Base-by-base conservation (phyloP, 176 grass and related monocot genomes). In the Zizania latifolia region DNA sequence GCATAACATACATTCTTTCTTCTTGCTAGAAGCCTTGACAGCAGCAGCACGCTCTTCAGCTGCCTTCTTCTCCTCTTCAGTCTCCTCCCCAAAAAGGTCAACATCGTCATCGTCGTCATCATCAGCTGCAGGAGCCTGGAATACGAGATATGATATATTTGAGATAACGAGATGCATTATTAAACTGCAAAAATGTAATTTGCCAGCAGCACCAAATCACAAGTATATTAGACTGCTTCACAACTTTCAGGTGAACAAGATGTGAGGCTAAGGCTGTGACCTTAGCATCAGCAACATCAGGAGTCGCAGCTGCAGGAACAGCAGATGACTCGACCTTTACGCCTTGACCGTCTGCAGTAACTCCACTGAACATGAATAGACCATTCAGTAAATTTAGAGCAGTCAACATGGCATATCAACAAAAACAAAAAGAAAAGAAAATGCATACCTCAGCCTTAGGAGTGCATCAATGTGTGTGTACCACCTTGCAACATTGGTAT, bases 31-130 rank as follows among this genome's bases (percentile, higher is more conserved):
- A 38, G 93, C 84, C 88, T 96, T 96, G 8, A 63, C 78, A 81
- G 85, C 79, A 0, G 84, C 89, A 62, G 86, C 93, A 48, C 87
- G 87, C 58, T 77, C 84, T 61, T 89, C 87, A 84, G 89, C 87
- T 62, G 90, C 90, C 82, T 88, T 88, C 82, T 87, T 92, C 82
- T 96, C 93, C 79, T 96, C 93, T 63, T 96, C 93, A 11, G 93
- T 96, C 71, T 96, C 93, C 69, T 96, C 93, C 27, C 93, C 93
- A 37, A 96, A 92, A 31, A 96, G 84, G 74, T 96, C 93, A 60
- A 96, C 82, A 46, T 93, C 94, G 0, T 92, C 86, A 0, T 97
- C 87, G 0, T 90, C 84, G 0, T 92, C 82, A 10, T 85, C 86
- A 8, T 86, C 93, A 72, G 66, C 85, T 73, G 51, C 89, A 33